Evolutionary conservation across 805 yeast genomes (phyloP).

Genomic region (Candida maltosa): DNA sequence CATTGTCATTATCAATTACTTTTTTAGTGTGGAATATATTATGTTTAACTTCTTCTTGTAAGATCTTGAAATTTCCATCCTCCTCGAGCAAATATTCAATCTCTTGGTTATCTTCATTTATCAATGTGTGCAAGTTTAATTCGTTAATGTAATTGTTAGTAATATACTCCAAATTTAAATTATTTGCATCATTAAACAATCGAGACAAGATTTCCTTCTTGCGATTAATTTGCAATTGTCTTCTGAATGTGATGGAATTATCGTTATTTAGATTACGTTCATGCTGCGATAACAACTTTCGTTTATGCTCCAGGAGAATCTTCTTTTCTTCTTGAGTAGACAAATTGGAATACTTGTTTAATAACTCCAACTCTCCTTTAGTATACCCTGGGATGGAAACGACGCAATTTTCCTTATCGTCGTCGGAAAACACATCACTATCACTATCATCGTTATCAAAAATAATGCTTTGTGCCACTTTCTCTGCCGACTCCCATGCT

Average conservation of each 20-base stretch:
- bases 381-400: conserved; percentile 39
- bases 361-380: conserved; percentile 28
- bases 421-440: conserved; percentile 17
- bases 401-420: conserved; percentile 11
- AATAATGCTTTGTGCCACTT: conserved; percentile 31
- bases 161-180: conserved; percentile 34
- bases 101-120: conserved; percentile 42
- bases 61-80: conserved; percentile 24
- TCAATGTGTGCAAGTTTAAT: conserved; percentile 33
- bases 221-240: conserved; percentile 38
- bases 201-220: conserved; percentile 37
- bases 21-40: neutral
- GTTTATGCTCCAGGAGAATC: conserved; percentile 24
- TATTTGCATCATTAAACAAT: conserved; percentile 37
- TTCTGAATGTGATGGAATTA: conserved; percentile 28
- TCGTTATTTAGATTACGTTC: conserved; percentile 8
- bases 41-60: conserved; percentile 6
- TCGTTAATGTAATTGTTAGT: conserved; percentile 38
- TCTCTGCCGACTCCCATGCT: conserved; percentile 46
- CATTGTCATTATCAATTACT: conserved; percentile 4
- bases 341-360: conserved; percentile 11
- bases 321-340: conserved; percentile 21
- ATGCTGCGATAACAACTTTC: conserved; percentile 4
- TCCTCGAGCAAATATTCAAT: conserved; percentile 28
- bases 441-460: conserved; percentile 28